Evolutionary conservation across 2,329 filamentous ascomycete genomes (phyloP).

Genomic region (Pseudocercospora musae): DNA sequence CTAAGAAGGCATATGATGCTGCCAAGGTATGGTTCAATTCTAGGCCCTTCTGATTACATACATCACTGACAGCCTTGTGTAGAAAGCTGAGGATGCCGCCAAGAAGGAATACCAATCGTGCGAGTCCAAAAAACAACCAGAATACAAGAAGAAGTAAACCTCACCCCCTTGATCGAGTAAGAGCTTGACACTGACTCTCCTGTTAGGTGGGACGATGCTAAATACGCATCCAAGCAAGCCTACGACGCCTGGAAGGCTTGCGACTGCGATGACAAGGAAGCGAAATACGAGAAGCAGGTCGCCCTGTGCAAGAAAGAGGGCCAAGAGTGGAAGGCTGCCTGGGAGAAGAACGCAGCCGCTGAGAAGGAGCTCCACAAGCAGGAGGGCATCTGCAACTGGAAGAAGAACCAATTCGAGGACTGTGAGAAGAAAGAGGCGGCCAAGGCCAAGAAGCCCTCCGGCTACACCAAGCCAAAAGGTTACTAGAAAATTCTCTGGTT

Average conservation of each 20-base stretch:
- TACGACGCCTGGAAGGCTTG: background rate
- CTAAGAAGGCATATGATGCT: background rate
- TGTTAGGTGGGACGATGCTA: background rate
- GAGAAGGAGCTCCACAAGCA: background rate
- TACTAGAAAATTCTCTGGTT: background rate
- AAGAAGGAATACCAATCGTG: background rate
- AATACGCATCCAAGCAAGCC: background rate
- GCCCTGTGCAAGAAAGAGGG: background rate
- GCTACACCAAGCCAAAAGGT: background rate
- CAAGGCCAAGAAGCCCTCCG: background rate
- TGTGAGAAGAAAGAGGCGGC: background rate
- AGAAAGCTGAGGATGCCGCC: background rate
- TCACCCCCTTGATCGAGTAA: background rate
- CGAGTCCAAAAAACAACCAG: background rate
- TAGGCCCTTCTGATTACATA: background rate
- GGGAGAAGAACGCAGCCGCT: background rate
- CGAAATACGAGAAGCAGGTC: background rate
- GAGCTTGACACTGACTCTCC: background rate
- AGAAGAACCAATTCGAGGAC: background rate
- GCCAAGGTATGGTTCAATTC: background rate
- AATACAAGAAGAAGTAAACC: background rate
- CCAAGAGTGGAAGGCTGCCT: background rate
- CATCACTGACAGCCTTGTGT: background rate
- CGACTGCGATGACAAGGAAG: background rate
- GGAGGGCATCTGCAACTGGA: background rate